These are phyloP conservation scores for Peziza echinospora DNA, from an alignment of 495 filamentous ascomycete genomes.

Conservation along the genomic window DNA sequence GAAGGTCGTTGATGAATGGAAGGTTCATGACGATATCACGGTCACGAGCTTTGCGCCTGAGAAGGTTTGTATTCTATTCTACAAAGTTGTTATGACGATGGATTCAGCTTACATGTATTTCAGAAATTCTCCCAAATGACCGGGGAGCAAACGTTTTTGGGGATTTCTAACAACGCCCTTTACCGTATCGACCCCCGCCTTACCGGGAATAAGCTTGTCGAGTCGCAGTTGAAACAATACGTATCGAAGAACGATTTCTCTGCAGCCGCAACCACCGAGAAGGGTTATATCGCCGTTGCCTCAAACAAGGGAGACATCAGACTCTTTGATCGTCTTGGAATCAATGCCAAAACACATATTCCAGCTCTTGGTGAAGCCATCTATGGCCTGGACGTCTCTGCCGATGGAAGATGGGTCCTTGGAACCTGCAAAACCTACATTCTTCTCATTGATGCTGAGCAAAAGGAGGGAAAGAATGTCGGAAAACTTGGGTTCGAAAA, in stretches of 20 bases:
- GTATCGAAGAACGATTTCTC: slow-evolving; percentile 92
- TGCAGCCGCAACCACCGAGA: slow-evolving; percentile 74
- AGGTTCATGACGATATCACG: slow-evolving; percentile 90
- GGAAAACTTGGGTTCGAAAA: slow-evolving; percentile 96
- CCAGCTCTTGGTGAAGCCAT: slow-evolving; percentile 90
- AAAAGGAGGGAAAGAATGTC: slow-evolving; percentile 85
- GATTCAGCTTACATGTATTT: not conserved
- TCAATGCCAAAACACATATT: slow-evolving; percentile 93
- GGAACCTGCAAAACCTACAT: slow-evolving; percentile 90
- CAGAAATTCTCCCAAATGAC: slow-evolving; percentile 97
- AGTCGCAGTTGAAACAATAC: slow-evolving; percentile 84
- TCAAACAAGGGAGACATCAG: slow-evolving; percentile 96
- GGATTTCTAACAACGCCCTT: slow-evolving; percentile 72
- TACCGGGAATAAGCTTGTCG: slow-evolving; percentile 76
- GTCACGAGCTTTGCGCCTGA: slow-evolving; percentile 81
- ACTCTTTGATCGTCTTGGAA: slow-evolving; percentile 85
- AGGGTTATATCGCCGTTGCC: slow-evolving; percentile 89
- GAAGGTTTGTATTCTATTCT: slow-evolving; percentile 36
- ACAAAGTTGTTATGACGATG: too few relatives aligned
- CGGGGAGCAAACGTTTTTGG: slow-evolving; percentile 79
- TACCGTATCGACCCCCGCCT: slow-evolving; percentile 89
- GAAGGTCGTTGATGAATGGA: slow-evolving; percentile 99
- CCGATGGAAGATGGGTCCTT: slow-evolving; percentile 86
- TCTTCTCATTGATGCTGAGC: slow-evolving; percentile 72
- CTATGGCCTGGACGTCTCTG: slow-evolving; percentile 80